A percentile compares a stretch with the other conserved stretches of the same genome.
Conservation (phyloP, 2,329 filamentous ascomycete species). For the Leptodontidium sp. region DNA sequence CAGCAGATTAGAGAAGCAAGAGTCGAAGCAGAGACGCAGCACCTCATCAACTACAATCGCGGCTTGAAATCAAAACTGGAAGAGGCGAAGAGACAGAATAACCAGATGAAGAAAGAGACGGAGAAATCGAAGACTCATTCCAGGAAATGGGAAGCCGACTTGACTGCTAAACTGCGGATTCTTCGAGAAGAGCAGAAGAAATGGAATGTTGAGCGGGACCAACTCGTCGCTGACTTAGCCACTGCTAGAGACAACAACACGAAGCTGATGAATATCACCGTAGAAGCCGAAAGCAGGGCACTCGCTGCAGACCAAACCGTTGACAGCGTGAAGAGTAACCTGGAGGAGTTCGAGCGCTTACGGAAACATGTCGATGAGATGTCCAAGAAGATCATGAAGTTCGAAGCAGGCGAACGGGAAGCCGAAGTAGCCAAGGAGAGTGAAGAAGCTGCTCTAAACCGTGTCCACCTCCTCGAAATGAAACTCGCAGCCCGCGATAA, state of each 20-base stretch:
- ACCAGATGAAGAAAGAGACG: slow-evolving; percentile 75
- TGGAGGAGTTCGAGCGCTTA: slow-evolving; percentile 67
- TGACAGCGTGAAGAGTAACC: slow-evolving; percentile 67
- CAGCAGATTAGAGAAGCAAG: slow-evolving; percentile 80
- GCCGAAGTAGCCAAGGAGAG: slow-evolving; percentile 64
- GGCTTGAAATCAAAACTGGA: slow-evolving; percentile 76
- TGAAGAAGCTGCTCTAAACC: slow-evolving; percentile 64
- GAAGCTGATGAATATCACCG: slow-evolving; percentile 70
- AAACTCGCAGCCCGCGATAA: slow-evolving; percentile 61
- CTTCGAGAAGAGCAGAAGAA: slow-evolving; percentile 76
- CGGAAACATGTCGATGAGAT: slow-evolving; percentile 66
- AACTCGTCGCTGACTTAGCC: slow-evolving; percentile 65
- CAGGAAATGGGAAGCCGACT: slow-evolving; percentile 80
- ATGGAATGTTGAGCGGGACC: slow-evolving; percentile 65
- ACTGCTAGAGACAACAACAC: slow-evolving; percentile 66
- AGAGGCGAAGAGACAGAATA: slow-evolving; percentile 74
- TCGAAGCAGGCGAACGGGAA: slow-evolving; percentile 70
- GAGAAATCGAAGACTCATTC: slow-evolving; percentile 75
- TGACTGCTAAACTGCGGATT: slow-evolving; percentile 70
- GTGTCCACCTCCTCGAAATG: slow-evolving; percentile 65
- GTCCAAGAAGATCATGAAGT: slow-evolving; percentile 66
- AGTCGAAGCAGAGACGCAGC: slow-evolving; percentile 83
- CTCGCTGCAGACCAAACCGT: slow-evolving; percentile 69
- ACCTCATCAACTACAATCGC: slow-evolving; percentile 79
- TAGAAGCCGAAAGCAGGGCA: slow-evolving; percentile 74